These are phyloP conservation scores for Cinnamomum micranthum DNA, from an alignment of 164 flowering plant genomes.

Conservation along the genomic window DNA sequence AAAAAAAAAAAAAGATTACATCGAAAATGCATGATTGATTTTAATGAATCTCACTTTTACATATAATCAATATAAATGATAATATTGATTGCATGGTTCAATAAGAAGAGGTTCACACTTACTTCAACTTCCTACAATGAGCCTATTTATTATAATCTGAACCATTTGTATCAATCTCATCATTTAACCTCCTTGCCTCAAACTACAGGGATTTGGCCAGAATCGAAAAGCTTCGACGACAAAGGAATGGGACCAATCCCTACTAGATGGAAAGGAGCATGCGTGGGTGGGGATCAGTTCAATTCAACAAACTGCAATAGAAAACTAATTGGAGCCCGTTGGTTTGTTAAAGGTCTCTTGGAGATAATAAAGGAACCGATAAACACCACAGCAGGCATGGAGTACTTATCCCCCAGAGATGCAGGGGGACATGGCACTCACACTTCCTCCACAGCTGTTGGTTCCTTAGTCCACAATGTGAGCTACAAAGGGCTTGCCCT, in stretches of 20 bases:
- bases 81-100: too few relatives aligned
- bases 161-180: background rate
- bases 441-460: constrained; percentile 9
- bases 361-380: constrained; percentile 2
- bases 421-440: constrained; percentile 1
- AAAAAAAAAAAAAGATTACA: too few relatives aligned
- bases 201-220: constrained; percentile 11
- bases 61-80: too few relatives aligned
- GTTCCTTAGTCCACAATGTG: background rate
- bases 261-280: constrained; percentile 7
- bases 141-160: too few relatives aligned
- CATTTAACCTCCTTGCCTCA: background rate
- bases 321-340: constrained; percentile 7
- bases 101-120: constrained; percentile 21
- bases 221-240: constrained; percentile 13
- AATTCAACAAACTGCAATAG: constrained; percentile 9
- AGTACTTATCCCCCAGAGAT: constrained; percentile 10
- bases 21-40: too few relatives aligned
- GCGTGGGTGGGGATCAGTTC: constrained; percentile 5
- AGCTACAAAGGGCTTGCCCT: constrained; percentile 4
- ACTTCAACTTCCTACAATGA: background rate
- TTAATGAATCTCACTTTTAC: too few relatives aligned
- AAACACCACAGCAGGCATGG: background rate
- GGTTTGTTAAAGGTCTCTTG: background rate
- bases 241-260: constrained; percentile 10